Evolutionary conservation across 225 moss, liverwort and hornwort species (phyloP), one percentile per base, ranked within the genome.

Genomic region (Pseudisothecium myosuroides): DNA sequence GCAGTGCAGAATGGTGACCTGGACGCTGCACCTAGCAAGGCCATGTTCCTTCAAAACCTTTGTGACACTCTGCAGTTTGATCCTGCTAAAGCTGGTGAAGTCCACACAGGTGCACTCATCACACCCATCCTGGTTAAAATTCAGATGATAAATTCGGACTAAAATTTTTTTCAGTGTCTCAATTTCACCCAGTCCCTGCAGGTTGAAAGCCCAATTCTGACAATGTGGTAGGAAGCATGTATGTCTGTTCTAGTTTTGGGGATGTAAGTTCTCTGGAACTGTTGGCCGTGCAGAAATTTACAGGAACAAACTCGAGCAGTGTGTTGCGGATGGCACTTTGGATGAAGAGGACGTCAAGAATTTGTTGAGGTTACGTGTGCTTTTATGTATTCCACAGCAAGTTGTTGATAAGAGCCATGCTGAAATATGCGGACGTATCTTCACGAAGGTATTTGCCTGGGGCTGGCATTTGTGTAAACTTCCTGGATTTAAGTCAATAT

Each of bases 1-100:
- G 98, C 98, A 87, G 98, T 99, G 36, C 96, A 96, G 84, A 95
- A 95, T 45, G 98, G 98, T 83, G 98, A 96, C 88, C 93, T 99
- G 81, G 98, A 99, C 86, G 97, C 97, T 67, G 98, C 98, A 88
- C 90, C 96, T 58, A 99, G 98, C 94, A 99, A 99, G 85, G 98
- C 98, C 87, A 89, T 92, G 75, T 97, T 95, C 89, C 94, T 99
- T 82, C 96, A 99, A 88, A 94, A 89, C 69, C 95, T 99, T 64
- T 99, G 98, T 83, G 95, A 96, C 80, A 96, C 94, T 81, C 88
- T 99, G 85, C 94, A 96, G 77, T 99, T 97, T 87, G 97, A 99
- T 90, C 98, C 98, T 85, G 76, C 89, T 63, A 99, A 95, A 91
- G 98, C 98, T 76, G 94, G 95, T 86, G 95, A 94, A 95, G 96